Base-by-base conservation (phyloP, 2,329 filamentous ascomycete species). In the Polychaeton citri region DNA sequence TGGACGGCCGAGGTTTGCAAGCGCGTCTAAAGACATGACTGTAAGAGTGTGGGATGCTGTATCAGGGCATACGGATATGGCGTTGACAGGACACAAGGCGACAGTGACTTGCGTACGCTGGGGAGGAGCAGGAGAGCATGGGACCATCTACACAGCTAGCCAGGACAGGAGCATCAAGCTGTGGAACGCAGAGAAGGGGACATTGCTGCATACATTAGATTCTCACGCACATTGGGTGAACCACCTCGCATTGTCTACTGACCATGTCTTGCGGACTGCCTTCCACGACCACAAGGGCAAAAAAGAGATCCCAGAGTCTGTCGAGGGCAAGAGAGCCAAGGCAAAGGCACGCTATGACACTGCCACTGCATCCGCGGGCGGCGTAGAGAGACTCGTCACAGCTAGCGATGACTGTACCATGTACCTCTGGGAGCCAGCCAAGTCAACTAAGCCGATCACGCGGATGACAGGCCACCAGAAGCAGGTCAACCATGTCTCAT, bases 371-470 rank as follows among this genome's bases (percentile, higher is more conserved):
- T 69, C 86, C 19, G 49, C 52, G 5, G 47, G 47, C 9, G 68
- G 93, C 16, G 76, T 81, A 1, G 90, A 98, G 63, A 74, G 83
- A 19, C 63, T 96, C 3, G 82, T 93, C 2, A 92, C 86, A 6
- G 90, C 88, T 2, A 88, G 81, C 46, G 90, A 96, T 54, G 90
- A 98, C 58, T 93, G 87, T 58, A 94, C 87, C 5, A 88, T 98
- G 72, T 94, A 86, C 55, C 71, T 98, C 6, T 98, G 88, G 88
- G 83, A 92, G 41, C 87, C 87, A 0, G 69, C 77, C 7, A 69
- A 68, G 30, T 78, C 79, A 3, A 82, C 69, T 6, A 95, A 96
- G 57, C 87, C 88, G 1, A 66, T 96, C 3, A 81, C 83, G n/a
- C 71, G 86, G 21, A 72, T 96, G 62, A 62, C 85, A n/a, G 90